Evolutionary conservation across 495 filamentous ascomycete genomes (phyloP).

Genomic region (Echria macrotheca): DNA sequence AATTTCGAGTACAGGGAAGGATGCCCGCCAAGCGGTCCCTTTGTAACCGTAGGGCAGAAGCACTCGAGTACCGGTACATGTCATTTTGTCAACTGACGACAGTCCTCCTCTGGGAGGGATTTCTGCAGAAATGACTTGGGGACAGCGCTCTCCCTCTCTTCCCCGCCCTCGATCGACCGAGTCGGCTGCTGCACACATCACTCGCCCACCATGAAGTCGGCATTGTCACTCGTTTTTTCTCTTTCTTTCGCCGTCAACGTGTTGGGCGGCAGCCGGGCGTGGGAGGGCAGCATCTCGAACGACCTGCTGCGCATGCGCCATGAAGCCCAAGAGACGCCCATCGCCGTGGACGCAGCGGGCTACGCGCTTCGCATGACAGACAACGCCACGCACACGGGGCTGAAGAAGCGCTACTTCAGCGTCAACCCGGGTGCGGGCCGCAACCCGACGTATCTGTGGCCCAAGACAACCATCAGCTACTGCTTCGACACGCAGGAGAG

Average conservation of each 20-base stretch:
- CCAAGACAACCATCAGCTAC: slow-evolving; percentile 9
- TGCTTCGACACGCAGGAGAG: slow-evolving; percentile 8
- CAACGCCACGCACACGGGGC: background rate
- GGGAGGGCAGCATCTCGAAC: background rate
- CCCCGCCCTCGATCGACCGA: too few species aligned
- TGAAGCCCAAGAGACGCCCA: background rate
- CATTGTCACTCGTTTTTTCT: too few species aligned
- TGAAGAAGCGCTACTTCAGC: slow-evolving; percentile 5
- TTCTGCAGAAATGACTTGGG: too few species aligned
- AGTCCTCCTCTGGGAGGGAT: too few species aligned
- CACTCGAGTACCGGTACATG: too few species aligned
- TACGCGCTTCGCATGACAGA: slow-evolving; percentile 2
- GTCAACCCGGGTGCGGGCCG: background rate
- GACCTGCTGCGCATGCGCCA: background rate
- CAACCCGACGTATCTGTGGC: slow-evolving; percentile 1
- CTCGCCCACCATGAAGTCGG: too few species aligned
- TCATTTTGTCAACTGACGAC: too few species aligned
- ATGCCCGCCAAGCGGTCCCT: too few species aligned
- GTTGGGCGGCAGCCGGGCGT: slow-evolving; percentile 2
- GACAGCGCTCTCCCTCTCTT: too few species aligned
- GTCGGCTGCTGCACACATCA: too few species aligned
- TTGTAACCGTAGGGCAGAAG: too few species aligned
- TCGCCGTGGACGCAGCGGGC: background rate
- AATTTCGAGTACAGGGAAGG: too few species aligned
- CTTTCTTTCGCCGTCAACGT: background rate